Percentiles rank a stretch among this genome's conserved stretches.
phyloP scores from a whole-genome alignment of 306 rosid genomes.

The Pueraria montana region DNA sequence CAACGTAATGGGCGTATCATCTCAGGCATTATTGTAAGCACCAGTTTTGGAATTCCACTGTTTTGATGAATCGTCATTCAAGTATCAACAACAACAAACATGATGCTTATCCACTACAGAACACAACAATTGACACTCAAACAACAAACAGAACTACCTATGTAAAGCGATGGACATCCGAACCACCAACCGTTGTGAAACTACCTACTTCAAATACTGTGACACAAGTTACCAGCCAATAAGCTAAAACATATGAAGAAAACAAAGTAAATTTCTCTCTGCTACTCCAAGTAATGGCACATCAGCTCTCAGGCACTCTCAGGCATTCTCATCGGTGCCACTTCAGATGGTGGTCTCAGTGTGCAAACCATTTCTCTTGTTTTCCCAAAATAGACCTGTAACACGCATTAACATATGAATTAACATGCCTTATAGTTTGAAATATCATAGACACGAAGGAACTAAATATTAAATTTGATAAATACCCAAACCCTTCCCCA shows the following conservation, averaged over 20 bases:
- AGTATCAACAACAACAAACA: constrained; percentile 45
- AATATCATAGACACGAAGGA: constrained; percentile 32
- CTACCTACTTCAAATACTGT: constrained; percentile 40
- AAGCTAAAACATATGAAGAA: constrained; percentile 41
- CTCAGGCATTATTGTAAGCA: background rate
- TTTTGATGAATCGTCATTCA: constrained; percentile 33
- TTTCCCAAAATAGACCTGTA: constrained; percentile 94
- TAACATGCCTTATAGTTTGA: background rate
- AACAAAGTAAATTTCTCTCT: constrained; percentile 26
- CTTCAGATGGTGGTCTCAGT: constrained; percentile 90
- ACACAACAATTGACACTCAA: constrained; percentile 43
- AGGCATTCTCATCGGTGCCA: constrained; percentile 81
- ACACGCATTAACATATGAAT: constrained; percentile 24
- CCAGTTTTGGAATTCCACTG: constrained; percentile 19
- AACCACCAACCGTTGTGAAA: constrained; percentile 40
- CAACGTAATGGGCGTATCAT: background rate
- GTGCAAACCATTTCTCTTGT: constrained; percentile 99
- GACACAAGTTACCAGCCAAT: constrained; percentile 37
- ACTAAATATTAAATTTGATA: constrained; percentile 22
- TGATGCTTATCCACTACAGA: constrained; percentile 34
- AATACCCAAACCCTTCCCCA: background rate
- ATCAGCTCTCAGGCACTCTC: constrained; percentile 75
- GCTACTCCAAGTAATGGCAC: constrained; percentile 19
- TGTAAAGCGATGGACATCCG: constrained; percentile 23
- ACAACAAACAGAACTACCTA: constrained; percentile 44